Evolutionary conservation across 2,329 filamentous ascomycete species (phyloP), one percentile per base, ranked within the genome.

Genomic region (Aschersonia sp.): DNA sequence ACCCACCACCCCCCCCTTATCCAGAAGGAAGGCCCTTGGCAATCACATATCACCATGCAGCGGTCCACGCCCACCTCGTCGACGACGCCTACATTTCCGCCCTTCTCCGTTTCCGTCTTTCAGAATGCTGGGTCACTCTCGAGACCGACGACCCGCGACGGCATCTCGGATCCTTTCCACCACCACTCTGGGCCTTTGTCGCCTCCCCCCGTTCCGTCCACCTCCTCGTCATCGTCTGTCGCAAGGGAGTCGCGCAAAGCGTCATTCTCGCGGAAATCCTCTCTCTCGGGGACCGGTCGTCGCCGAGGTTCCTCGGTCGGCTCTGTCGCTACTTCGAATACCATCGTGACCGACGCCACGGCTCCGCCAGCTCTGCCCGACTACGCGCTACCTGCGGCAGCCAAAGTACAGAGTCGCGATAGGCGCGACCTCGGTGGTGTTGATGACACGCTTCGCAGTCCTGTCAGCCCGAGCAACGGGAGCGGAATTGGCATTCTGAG

Each of bases 281-380:
- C 74, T 43, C 73, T 76, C 50, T 70, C 71, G 41, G 67, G 67
- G 48, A 65, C 65, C 52, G 66, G 69, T 30, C 66, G 68, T 8
- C 63, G 67, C 7, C 63, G 68, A 44, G 61, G 62, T 47, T 64
- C 60, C 49, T 64, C 63, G 45, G 53, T 55, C 54, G 49, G 57
- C 51, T 56, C 58, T 45, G 49, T 58, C 39, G 67, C 64, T 49
- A 64, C 68, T 51, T 54, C 59, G 30, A 60, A 61, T 55, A 58
- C 61, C 52, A 58, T 67, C 52, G 58, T 68, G 44, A 71, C 67
- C 47, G 70, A 74, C 59, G 68, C 65, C 45, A 54, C 68, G 29
- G 65, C 63, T 43, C 74, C 73, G 35, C 72, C 73, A n/a, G 70
- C 72, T 5, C 64, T 77, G 14, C 73, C 73, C 43, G 71, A 76